Evolutionary conservation across 345 rosid species (phyloP), one percentile per base, ranked within the genome.

Genomic region (Salix caprea): DNA sequence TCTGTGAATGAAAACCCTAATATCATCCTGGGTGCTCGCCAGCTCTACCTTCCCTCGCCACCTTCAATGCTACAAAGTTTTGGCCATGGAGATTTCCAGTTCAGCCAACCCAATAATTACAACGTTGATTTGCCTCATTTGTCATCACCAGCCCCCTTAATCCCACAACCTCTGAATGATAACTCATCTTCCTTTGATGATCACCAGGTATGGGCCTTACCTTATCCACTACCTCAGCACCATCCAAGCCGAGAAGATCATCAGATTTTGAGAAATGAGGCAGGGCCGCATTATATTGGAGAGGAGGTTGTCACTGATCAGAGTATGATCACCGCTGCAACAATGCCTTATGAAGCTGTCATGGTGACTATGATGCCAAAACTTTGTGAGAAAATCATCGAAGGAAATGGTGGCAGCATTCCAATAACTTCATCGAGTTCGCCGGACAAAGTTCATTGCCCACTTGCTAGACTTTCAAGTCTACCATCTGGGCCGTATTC

Each of bases 1-100:
- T 70, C 92, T 56, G 67, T 80, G 52, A 82, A 65, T 74, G 77
- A 75, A 88, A 90, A 86, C 90, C 90, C 91, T 88, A 90, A 74
- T 73, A 73, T 86, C 78, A 76, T 82, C 78, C 67, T 84, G n/a
- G 46, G 70, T 66, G 50, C 36, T 2, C 84, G 82, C 76, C 89
- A 83, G 8, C 79, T 86, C 72, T 81, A 80, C 76, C 79, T 83
- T 73, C 69, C 81, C 13, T 71, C 88, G 2, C 72, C 88, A 61
- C 71, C 77, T 74, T 40, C 83, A 74, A 79, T 89, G 86, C 72
- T 90, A 4, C 87, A 89, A 61, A 87, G 81, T 70, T 78, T 88
- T 77, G 85, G 77, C 68, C 89, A 85, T 69, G 84, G 75, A 70
- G 86, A 82, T 62, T 74, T 87, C 85, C 87, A 85, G 74, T 64